Evolutionary conservation across 768 basidiomycete genomes (phyloP).

Genomic region (Termitomyces sp.): DNA sequence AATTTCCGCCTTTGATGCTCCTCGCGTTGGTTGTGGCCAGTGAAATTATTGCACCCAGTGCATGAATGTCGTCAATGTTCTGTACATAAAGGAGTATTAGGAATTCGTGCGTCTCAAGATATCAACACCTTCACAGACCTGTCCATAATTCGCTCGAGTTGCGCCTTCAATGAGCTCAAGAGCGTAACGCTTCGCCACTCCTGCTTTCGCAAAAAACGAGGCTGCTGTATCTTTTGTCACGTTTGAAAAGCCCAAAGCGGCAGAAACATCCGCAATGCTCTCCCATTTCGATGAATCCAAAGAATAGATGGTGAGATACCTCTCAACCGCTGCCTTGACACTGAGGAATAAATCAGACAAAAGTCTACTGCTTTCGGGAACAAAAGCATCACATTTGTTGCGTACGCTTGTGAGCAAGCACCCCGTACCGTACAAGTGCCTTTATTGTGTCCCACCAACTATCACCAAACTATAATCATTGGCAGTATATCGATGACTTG

Average conservation of each 20-base stretch:
- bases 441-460: conserved; percentile 73
- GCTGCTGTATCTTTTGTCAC: conserved; percentile 45
- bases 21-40: conserved; percentile 68
- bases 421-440: conserved; percentile 75
- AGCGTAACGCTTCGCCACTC: conserved; percentile 53
- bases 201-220: conserved; percentile 50
- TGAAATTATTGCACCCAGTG: conserved; percentile 62
- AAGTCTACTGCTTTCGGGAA: background rate
- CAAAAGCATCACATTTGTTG: conserved; percentile 38
- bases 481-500: background rate
- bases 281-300: conserved; percentile 53
- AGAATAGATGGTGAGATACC: conserved; percentile 52
- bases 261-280: conserved; percentile 53
- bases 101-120: background rate
- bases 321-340: conserved; percentile 47
- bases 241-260: conserved; percentile 42
- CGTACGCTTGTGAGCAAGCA: conserved; percentile 50
- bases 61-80: conserved; percentile 71
- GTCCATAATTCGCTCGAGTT: conserved; percentile 81
- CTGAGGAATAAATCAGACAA: conserved; percentile 24
- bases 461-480: conserved; percentile 32
- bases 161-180: conserved; percentile 75
- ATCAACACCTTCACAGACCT: conserved; percentile 34
- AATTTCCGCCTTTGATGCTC: conserved; percentile 75
- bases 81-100: conserved; percentile 18